phyloP scores from a whole-genome alignment of 2,329 filamentous ascomycete species.

The Penicillium paneum region DNA sequence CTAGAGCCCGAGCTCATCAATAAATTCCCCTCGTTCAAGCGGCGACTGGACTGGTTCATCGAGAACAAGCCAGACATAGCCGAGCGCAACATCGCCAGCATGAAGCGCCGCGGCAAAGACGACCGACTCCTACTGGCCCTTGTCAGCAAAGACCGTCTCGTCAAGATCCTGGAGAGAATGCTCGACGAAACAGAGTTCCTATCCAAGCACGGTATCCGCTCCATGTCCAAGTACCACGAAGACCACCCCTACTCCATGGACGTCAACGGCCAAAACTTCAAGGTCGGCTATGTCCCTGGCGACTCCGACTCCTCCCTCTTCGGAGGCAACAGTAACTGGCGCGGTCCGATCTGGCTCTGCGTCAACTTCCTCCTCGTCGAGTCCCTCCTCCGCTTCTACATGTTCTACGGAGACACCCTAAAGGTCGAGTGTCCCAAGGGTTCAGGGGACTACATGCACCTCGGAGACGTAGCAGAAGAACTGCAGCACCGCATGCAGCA shows the following conservation, averaged over 20 bases:
- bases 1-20: slow-evolving; percentile 92
- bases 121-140: slow-evolving; percentile 83
- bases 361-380: slow-evolving; percentile 95
- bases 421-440: slow-evolving; percentile 92
- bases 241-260: slow-evolving; percentile 92
- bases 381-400: slow-evolving; percentile 89
- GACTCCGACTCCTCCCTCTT: slow-evolving; percentile 95
- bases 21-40: slow-evolving; percentile 88
- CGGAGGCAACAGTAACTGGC: slow-evolving; percentile 97
- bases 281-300: slow-evolving; percentile 86
- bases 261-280: slow-evolving; percentile 85
- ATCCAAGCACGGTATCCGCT: slow-evolving; percentile 84
- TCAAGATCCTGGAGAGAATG: slow-evolving; percentile 87
- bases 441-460: slow-evolving; percentile 91
- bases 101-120: slow-evolving; percentile 84
- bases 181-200: slow-evolving; percentile 92
- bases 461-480: slow-evolving; percentile 91
- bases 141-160: slow-evolving; percentile 87
- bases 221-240: slow-evolving; percentile 86
- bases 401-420: slow-evolving; percentile 88
- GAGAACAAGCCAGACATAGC: slow-evolving; percentile 81
- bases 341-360: slow-evolving; percentile 91
- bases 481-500: slow-evolving; percentile 93
- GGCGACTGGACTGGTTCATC: slow-evolving; percentile 90
- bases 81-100: slow-evolving; percentile 91